Evolutionary conservation across 1,284 basidiomycete genomes (phyloP).

Genomic region (Grifola frondosa): DNA sequence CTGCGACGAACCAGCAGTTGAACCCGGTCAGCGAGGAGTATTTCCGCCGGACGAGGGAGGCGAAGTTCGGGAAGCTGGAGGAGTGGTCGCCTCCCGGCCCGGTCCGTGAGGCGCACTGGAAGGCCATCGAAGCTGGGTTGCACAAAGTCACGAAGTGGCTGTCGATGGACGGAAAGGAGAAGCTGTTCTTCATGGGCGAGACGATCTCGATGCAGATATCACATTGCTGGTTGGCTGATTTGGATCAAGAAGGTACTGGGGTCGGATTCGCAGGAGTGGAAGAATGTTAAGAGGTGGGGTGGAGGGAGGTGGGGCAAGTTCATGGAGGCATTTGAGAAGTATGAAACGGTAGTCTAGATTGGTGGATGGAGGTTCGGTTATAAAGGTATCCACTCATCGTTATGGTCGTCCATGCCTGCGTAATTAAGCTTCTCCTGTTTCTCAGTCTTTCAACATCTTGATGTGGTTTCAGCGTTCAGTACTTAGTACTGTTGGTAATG

Average conservation of each 20-base stretch:
- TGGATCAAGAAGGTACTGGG: slow-evolving; percentile 33
- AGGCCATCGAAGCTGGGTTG: slow-evolving; percentile 12
- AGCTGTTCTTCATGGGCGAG: slow-evolving; percentile 18
- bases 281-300: slow-evolving; percentile 33
- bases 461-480: no score
- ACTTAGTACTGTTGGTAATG: no score
- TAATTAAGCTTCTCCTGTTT: no score
- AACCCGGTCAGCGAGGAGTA: slow-evolving; percentile 16
- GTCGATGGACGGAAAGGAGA: slow-evolving; percentile 11
- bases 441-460: no score
- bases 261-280: slow-evolving; percentile 39
- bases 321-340: slow-evolving; percentile 32
- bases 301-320: slow-evolving; percentile 39
- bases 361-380: neutral
- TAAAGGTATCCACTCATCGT: neutral
- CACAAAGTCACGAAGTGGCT: slow-evolving; percentile 18
- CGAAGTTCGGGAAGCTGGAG: slow-evolving; percentile 18
- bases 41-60: slow-evolving; percentile 25
- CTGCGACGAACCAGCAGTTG: slow-evolving; percentile 2
- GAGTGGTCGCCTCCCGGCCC: slow-evolving; percentile 16
- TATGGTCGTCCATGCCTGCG: no score
- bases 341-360: slow-evolving; percentile 17
- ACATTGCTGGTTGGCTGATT: slow-evolving; percentile 14
- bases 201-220: slow-evolving; percentile 16
- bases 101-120: slow-evolving; percentile 16